These are phyloP conservation scores for Nannizzia gypsea DNA, from an alignment of 2,329 filamentous ascomycete genomes.

Conservation along the genomic window DNA sequence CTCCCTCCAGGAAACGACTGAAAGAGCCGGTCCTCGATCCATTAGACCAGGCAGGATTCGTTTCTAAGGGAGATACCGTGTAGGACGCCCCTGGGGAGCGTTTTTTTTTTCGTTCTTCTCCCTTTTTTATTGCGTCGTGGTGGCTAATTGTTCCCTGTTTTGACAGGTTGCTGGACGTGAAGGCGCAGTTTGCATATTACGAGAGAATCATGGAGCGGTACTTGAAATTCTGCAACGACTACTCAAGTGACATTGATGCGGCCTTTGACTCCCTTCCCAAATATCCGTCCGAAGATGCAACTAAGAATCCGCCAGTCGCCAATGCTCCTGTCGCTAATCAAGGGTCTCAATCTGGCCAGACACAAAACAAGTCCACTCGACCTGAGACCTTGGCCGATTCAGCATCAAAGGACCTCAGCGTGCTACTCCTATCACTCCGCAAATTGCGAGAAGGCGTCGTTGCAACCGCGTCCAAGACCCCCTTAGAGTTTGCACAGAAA, in stretches of 20 bases:
- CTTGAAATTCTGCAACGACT: constrained; percentile 73
- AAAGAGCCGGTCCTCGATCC: constrained; percentile 62
- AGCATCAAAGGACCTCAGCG: constrained; percentile 54
- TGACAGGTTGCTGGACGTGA: constrained; percentile 56
- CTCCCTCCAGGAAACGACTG: constrained; percentile 49
- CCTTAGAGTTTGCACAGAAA: constrained; percentile 72
- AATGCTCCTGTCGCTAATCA: constrained; percentile 3
- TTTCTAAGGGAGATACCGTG: constrained; percentile 84
- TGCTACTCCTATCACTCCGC: constrained; percentile 70
- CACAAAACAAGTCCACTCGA: constrained; percentile 11
- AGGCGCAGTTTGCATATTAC: constrained; percentile 75
- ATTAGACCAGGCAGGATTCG: constrained; percentile 69
- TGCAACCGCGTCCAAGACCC: constrained; percentile 54
- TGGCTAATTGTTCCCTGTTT: not conserved
- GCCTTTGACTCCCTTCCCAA: constrained; percentile 56
- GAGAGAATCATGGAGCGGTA: constrained; percentile 78
- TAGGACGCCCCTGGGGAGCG: constrained; percentile 28
- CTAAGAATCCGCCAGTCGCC: constrained; percentile 29
- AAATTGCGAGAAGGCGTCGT: constrained; percentile 87
- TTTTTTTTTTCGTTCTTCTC: not conserved
- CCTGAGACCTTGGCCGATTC: constrained; percentile 12
- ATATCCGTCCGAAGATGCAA: constrained; percentile 28
- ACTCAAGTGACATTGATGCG: constrained; percentile 59
- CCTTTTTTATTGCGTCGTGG: no score
- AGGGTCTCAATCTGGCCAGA: constrained; percentile 7